These are phyloP conservation scores for Solanum clarkiae DNA, from an alignment of 257 asterid species.

Conservation along the genomic window DNA sequence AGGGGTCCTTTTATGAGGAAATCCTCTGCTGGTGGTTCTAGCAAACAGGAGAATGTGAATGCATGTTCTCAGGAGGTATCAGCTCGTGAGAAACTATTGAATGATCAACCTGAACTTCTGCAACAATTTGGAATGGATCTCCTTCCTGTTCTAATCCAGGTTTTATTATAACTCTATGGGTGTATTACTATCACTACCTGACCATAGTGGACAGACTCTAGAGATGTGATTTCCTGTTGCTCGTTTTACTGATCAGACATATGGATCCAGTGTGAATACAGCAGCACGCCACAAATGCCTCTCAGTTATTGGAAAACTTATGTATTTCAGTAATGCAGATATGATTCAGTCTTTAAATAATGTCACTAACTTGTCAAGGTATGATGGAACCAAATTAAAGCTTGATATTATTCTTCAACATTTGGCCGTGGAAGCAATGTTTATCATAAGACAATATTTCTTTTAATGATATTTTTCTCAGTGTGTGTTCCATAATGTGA, in stretches of 20 bases:
- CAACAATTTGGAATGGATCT: conserved; percentile 92
- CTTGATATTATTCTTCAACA: background rate
- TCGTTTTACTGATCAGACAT: conserved; percentile 44
- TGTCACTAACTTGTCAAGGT: conserved; percentile 83
- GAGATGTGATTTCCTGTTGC: background rate
- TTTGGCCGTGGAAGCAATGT: background rate
- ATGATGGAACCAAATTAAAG: background rate
- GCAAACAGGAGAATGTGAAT: conserved; percentile 55
- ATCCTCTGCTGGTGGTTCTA: conserved; percentile 50
- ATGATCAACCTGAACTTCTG: conserved; percentile 91
- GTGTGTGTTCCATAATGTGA: background rate
- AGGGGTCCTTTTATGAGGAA: conserved; percentile 55
- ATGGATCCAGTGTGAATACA: conserved; percentile 94
- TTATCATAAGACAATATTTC: background rate
- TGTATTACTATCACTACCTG: background rate
- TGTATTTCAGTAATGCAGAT: conserved; percentile 91
- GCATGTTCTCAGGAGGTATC: conserved; percentile 45
- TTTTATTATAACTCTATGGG: conserved; percentile 1
- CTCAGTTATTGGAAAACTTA: conserved; percentile 84
- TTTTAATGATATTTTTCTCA: background rate
- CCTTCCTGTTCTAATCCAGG: conserved; percentile 93
- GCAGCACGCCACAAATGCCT: conserved; percentile 97
- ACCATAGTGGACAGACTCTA: background rate
- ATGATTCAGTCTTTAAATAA: conserved; percentile 63
- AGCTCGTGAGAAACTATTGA: conserved; percentile 65